phyloP scores from a whole-genome alignment of 2,329 filamentous ascomycete species.

The Sclerotinia subarctica region DNA sequence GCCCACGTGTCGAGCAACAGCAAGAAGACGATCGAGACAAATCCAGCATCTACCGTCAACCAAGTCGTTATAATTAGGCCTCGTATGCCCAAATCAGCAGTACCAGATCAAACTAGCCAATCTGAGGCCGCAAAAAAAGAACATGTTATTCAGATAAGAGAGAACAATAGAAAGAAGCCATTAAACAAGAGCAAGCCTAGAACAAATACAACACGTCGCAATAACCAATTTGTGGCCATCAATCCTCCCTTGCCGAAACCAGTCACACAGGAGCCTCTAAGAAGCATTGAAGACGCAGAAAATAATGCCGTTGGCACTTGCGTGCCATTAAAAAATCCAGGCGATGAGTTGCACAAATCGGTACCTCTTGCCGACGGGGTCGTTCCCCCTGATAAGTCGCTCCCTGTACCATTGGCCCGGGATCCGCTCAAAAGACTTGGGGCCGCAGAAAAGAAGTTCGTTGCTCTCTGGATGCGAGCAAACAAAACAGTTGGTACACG shows the following conservation, averaged over 20 bases:
- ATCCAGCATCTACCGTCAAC: background rate
- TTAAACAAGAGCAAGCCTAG: background rate
- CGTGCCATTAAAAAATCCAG: background rate
- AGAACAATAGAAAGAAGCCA: background rate
- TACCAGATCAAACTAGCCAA: background rate
- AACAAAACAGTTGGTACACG: background rate
- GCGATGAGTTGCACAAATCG: background rate
- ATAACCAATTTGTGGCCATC: background rate
- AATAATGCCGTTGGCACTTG: no score
- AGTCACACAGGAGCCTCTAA: background rate
- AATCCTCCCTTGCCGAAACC: background rate
- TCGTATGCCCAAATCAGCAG: background rate
- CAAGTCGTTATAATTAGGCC: background rate
- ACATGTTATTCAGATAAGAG: background rate
- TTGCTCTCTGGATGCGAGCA: conserved; percentile 1
- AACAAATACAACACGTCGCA: background rate
- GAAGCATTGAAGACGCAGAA: background rate
- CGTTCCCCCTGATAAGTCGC: no score
- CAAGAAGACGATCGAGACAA: background rate
- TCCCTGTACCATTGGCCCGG: background rate
- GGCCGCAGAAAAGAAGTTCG: background rate
- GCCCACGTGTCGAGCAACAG: background rate
- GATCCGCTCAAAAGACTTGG: background rate
- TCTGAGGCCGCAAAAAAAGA: background rate
- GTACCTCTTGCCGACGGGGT: background rate